Evolutionary conservation across 345 rosid genomes (phyloP).

Genomic region (Aquilaria yunnanensis): DNA sequence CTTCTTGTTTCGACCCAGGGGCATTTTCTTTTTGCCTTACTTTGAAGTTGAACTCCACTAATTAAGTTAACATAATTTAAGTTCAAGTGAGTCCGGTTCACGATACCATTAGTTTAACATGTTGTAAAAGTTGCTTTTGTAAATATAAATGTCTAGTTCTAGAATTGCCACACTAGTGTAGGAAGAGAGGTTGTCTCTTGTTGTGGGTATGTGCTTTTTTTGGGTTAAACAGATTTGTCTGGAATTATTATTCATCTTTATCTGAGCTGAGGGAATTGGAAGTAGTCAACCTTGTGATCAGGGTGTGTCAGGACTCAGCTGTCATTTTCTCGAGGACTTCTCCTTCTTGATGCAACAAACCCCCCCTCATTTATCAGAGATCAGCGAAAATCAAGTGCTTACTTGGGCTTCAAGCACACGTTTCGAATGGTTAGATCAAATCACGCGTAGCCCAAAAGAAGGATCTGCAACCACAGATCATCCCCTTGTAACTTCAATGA

Average conservation of each 20-base stretch:
- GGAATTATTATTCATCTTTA: too few species aligned
- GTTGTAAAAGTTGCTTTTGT: too few species aligned
- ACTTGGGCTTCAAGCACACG: slow-evolving; percentile 24
- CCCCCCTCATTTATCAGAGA: too few species aligned
- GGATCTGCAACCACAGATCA: background rate
- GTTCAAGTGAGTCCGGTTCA: too few species aligned
- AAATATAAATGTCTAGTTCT: too few species aligned
- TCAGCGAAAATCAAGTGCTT: too few species aligned
- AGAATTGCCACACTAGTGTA: background rate
- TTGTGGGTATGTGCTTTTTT: slow-evolving; percentile 24
- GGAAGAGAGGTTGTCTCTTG: slow-evolving; percentile 28
- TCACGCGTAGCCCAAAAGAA: slow-evolving; percentile 13
- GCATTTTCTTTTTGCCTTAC: too few species aligned
- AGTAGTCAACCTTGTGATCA: slow-evolving; percentile 20
- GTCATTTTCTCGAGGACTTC: slow-evolving; percentile 10
- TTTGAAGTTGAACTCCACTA: too few species aligned
- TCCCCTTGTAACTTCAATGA: background rate
- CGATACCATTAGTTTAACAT: too few species aligned
- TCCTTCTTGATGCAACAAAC: slow-evolving; percentile 10
- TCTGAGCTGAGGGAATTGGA: slow-evolving; percentile 26
- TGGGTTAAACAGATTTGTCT: background rate
- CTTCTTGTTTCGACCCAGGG: too few species aligned
- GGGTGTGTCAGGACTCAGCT: slow-evolving; percentile 1
- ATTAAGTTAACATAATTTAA: too few species aligned
- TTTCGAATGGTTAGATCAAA: slow-evolving; percentile 25